Base-by-base conservation (phyloP, 2,329 filamentous ascomycete species). In the Fusarium hainanense region DNA sequence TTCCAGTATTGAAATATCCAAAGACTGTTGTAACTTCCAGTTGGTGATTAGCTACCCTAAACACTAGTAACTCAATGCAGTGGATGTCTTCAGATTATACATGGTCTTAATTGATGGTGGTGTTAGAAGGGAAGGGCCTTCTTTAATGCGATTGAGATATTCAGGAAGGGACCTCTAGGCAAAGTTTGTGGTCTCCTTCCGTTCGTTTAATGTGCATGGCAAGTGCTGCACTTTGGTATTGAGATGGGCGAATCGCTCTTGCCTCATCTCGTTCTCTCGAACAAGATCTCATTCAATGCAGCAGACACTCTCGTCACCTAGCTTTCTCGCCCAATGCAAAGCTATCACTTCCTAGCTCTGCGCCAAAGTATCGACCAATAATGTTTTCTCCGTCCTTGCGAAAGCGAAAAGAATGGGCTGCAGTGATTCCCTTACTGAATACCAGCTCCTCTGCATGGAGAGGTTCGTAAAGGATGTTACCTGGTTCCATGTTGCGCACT, bases 311-410 rank as follows among this genome's bases (percentile, higher is more conserved):
- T 30, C 23, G 43, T 63, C 25, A 34, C 21, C 4, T 7, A 8
- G 4, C 40, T 4, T 14, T 20, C 18, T 13, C 10, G 43, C 23
- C 37, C 16, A 49, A 46, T 44, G 27, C 7, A 34, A 21, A 13
- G 10, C 11, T 11, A 48, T 52, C 34, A 30, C 30, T 34, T 25
- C 20, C 41, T 40, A 27, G 4, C 13, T 14, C 52, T 18, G 3
- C 25, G 30, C 18, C 28, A n/a, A 18, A 34, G 11, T 14, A 51
- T 25, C n/a, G n/a, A 16, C n/a, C 54, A 37, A 56, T 34, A 13
- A 79, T 82, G 74, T 81, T 84, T 64, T 83, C 79, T 51, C 77
- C 79, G 7, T 80, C 79, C 7, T 72, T 85, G 3, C 76, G 80
- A 23, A 76, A 77, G 47, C 79, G 79, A 27, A 66, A 74, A 8